These are phyloP conservation scores for Erythrophleum ivorense DNA, from an alignment of 331 rosid species.

Conservation along the genomic window DNA sequence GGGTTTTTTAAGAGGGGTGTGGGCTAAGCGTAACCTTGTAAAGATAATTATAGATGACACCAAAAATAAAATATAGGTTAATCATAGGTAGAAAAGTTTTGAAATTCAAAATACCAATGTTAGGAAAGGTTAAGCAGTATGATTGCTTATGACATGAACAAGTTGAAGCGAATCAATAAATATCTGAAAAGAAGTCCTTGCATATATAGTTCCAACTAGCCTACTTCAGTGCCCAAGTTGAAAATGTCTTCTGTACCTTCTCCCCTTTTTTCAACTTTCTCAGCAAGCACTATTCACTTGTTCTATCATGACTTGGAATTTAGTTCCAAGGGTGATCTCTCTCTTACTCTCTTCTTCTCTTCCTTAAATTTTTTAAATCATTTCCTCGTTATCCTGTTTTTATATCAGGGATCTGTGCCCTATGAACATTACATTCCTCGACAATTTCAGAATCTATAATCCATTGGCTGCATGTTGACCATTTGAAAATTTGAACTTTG, in stretches of 20 bases:
- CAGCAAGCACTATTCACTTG: too few relatives aligned
- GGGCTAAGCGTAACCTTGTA: background rate
- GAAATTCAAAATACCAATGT: conserved; percentile 14
- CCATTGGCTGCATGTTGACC: too few relatives aligned
- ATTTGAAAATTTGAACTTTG: too few relatives aligned
- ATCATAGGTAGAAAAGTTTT: conserved; percentile 2
- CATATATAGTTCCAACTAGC: background rate
- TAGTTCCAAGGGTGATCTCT: background rate
- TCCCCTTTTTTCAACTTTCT: conserved; percentile 12
- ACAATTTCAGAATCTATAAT: too few relatives aligned
- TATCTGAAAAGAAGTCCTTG: conserved; percentile 4
- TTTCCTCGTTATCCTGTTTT: too few relatives aligned
- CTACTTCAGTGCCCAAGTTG: background rate
- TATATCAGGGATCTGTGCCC: too few relatives aligned
- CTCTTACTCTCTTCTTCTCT: too few relatives aligned
- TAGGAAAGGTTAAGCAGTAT: background rate
- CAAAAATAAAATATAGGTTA: background rate
- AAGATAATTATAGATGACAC: background rate
- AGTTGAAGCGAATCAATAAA: conserved; percentile 9
- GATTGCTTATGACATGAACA: conserved; percentile 22
- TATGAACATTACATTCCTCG: too few relatives aligned
- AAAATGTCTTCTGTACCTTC: background rate
- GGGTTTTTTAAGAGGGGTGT: background rate
- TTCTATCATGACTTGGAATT: background rate
- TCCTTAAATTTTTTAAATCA: too few relatives aligned